These are phyloP conservation scores for Melastoma malabathricum DNA, from an alignment of 345 rosid genomes.

Conservation along the genomic window DNA sequence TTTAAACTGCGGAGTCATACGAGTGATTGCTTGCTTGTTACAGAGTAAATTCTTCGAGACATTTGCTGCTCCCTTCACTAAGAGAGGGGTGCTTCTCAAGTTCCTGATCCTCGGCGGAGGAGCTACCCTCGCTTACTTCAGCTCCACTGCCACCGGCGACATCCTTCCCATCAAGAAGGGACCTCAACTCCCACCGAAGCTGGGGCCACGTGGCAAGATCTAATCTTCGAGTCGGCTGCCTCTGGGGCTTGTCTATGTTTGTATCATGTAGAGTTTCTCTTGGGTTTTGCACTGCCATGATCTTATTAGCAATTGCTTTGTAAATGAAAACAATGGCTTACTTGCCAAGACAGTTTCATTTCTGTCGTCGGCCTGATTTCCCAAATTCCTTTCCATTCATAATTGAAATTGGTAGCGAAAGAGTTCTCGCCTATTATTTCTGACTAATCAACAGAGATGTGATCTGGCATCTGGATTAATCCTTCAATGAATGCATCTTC, in stretches of 20 bases:
- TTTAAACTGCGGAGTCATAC: not conserved
- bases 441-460: no score
- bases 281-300: no score
- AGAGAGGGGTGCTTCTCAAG: slow-evolving; percentile 92
- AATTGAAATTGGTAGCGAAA: no score
- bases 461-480: no score
- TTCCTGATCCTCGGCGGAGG: slow-evolving; percentile 85
- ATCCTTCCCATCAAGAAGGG: slow-evolving; percentile 83
- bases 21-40: slow-evolving; percentile 6
- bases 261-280: no score
- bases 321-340: no score
- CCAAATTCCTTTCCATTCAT: no score
- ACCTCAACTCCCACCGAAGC: slow-evolving; percentile 91
- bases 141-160: slow-evolving; percentile 58
- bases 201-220: slow-evolving; percentile 90
- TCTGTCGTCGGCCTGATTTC: no score
- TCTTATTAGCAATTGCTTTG: no score
- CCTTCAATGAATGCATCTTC: no score
- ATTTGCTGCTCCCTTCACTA: slow-evolving; percentile 85
- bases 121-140: slow-evolving; percentile 51
- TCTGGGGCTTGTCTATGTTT: not conserved
- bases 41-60: slow-evolving; percentile 99
- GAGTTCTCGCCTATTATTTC: no score
- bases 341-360: no score
- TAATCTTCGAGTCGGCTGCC: slow-evolving; percentile 11